Conservation (phyloP, 306 rosid genomes). For the Adenanthera pavonina region DNA sequence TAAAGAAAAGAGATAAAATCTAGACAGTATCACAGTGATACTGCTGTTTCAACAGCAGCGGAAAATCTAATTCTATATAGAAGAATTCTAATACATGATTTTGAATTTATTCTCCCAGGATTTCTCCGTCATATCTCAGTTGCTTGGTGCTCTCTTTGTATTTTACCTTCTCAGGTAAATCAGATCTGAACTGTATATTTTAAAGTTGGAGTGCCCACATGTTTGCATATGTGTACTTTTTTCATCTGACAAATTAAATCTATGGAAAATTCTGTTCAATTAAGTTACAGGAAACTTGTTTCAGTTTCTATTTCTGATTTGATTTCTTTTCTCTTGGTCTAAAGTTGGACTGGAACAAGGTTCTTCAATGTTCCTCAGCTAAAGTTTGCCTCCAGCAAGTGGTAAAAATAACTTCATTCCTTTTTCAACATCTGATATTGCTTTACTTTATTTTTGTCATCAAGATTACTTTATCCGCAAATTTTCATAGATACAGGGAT, state of each 20-base stretch:
- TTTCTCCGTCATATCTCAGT: conserved; percentile 42
- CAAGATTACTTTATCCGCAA: neutral
- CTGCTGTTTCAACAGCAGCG: too few relatives aligned
- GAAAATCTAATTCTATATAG: neutral
- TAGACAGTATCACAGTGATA: too few relatives aligned
- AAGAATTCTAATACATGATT: conserved; percentile 10
- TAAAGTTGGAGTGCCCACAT: neutral
- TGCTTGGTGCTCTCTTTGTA: conserved; percentile 48
- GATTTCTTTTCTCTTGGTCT: neutral
- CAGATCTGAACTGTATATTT: neutral
- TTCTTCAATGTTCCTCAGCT: conserved; percentile 29
- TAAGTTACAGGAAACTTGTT: neutral
- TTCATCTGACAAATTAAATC: conserved; percentile 4
- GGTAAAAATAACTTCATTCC: conserved; percentile 10
- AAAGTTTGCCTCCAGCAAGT: conserved; percentile 1
- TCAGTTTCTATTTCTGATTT: conserved; percentile 20
- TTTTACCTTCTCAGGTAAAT: conserved; percentile 45
- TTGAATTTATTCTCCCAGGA: conserved; percentile 45
- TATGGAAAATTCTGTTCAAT: neutral
- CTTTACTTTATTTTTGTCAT: neutral
- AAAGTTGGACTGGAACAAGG: conserved; percentile 38
- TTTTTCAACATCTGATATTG: neutral
- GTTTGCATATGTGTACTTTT: neutral
- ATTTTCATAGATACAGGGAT: neutral
- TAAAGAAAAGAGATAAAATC: too few relatives aligned